Conservation (phyloP, 257 asterid species). For the Scutellaria minor region DNA sequence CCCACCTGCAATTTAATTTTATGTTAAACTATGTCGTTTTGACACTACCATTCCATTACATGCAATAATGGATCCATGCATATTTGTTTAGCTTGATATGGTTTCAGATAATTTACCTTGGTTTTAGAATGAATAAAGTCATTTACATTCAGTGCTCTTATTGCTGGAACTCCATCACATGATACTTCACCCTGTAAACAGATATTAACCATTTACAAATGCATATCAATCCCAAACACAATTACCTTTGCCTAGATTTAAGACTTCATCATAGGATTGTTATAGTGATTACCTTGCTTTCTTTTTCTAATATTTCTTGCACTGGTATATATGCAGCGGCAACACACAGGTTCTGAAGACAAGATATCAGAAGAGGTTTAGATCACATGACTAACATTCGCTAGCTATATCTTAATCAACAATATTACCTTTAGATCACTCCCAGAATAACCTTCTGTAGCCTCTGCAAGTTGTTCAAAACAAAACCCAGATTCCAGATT, state of each 20-base stretch:
- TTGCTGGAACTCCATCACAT: constrained; percentile 42
- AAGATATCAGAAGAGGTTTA: constrained; percentile 17
- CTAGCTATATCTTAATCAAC: background rate
- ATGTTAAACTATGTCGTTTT: no score
- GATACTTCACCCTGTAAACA: constrained; percentile 48
- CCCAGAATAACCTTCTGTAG: constrained; percentile 98
- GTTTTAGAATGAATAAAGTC: constrained; percentile 82
- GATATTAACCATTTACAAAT: no score
- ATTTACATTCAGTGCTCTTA: constrained; percentile 70
- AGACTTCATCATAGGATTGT: background rate
- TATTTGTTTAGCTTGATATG: background rate
- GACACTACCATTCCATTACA: no score
- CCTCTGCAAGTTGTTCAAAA: constrained; percentile 81
- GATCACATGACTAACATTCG: constrained; percentile 15
- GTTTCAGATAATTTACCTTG: constrained; percentile 59
- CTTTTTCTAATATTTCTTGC: constrained; percentile 82
- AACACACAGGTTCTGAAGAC: constrained; percentile 80
- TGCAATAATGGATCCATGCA: no score
- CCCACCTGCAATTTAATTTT: constrained; percentile 64
- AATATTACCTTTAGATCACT: constrained; percentile 88
- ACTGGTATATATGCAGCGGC: constrained; percentile 98
- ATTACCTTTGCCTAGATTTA: no score
- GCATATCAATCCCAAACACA: no score
- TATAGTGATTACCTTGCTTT: constrained; percentile 55
- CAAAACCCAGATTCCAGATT: constrained; percentile 71